Percentiles rank a stretch among this genome's conserved stretches.
phyloP scores from a whole-genome alignment of 176 grass and related monocot genomes.

The Chrysopogon serrulatus region DNA sequence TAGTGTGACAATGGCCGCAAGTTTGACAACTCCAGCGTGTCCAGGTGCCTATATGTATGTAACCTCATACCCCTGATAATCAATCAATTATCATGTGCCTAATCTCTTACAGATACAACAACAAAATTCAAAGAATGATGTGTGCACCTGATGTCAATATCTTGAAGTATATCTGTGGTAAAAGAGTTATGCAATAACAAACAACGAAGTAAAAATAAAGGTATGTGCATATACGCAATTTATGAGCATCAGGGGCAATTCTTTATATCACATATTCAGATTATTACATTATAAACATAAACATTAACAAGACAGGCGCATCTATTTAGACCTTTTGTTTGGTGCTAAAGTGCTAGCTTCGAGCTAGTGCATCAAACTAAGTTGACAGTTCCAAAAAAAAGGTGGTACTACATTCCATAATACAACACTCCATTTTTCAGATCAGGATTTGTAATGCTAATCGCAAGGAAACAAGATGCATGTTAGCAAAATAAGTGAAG shows the following conservation, averaged over 20 bases:
- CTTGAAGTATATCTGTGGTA: not conserved
- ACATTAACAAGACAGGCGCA: slow-evolving; percentile 1
- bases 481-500: not conserved
- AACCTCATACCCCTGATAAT: too few species aligned
- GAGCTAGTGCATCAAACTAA: not conserved
- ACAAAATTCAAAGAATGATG: slow-evolving; percentile 3
- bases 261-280: not conserved
- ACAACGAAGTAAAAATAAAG: not conserved
- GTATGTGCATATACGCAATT: not conserved
- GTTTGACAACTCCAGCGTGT: too few species aligned
- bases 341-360: not conserved
- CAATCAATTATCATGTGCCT: too few species aligned
- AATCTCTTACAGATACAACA: too few species aligned
- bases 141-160: not conserved
- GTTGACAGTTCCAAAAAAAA: not conserved
- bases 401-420: not conserved
- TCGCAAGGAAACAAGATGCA: not conserved
- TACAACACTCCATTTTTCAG: not conserved
- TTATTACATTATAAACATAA: not conserved
- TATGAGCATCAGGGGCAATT: not conserved
- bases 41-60: too few species aligned
- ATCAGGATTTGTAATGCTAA: not conserved
- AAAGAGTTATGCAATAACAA: slow-evolving; percentile 2
- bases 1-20: too few species aligned
- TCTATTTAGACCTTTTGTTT: not conserved